Base-by-base conservation (phyloP, 345 rosid genomes). In the Rhodomyrtus tomentosa region DNA sequence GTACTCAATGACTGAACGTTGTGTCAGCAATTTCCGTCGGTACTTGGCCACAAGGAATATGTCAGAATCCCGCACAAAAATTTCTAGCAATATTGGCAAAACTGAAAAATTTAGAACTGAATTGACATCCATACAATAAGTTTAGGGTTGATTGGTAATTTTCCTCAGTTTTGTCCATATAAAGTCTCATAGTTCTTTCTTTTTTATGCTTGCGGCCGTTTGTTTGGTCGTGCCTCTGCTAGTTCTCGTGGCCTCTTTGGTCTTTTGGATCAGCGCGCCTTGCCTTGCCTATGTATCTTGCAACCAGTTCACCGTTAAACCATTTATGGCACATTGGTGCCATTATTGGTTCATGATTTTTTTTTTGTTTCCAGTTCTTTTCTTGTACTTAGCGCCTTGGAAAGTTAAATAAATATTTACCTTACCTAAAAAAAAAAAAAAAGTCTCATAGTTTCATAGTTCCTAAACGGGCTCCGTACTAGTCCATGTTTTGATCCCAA, bases 31-130 rank as follows among this genome's bases (percentile, higher is more conserved):
- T 22, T 22, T 54, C 11, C 5, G 3, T 4, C n/a, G 5, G 6
- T 3, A 68, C 32, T 18, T 18, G 12, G 4, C 12, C 0, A 2
- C 0, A 68, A 36, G 4, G 7, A 68, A 0, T 68, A 18, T 18
- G 3, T 68, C 20, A 2, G 1, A 68, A 68, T 36, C 10, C 2
- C 6, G 0, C 6, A 68, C 12, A 68, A 68, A 36, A 0, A 0
- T 4, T 68, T 68, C 4, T 0, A 25, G 38, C 1, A 8, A 9
- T 1, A 68, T 4, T 16, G 4, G 11, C 10, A 36, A 62, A 29
- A 68, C 38, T 20, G 6, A 18, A 9, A 9, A 68, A 1, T 54
- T 22, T 8, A 8, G 4, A 5, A 22, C 5, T 22, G 5, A 3
- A 55, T 22, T 54, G 1, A 3, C 5, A 54, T 22, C 0, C 2